A percentile compares a stretch with the other conserved stretches of the same genome.
phyloP scores from a whole-genome alignment of 768 basidiomycete genomes.

The Termitomyces sp. region DNA sequence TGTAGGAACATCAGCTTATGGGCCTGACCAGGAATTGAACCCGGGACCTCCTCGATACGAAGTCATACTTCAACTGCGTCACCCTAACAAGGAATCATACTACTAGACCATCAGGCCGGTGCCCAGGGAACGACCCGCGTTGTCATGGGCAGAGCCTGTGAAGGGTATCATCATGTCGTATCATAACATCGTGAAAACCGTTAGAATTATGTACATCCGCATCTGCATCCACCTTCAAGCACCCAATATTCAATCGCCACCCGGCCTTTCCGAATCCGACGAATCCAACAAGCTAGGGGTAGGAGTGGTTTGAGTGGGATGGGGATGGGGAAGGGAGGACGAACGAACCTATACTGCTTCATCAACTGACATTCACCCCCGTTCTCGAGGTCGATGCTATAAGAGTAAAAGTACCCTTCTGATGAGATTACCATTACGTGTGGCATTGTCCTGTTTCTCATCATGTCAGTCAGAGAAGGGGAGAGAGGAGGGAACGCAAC shows the following conservation, averaged over 20 bases:
- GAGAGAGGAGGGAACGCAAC: conserved; percentile 23
- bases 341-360: conserved; percentile 80
- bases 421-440: conserved; percentile 97
- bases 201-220: too few relatives aligned
- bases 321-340: too few relatives aligned
- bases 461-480: neutral
- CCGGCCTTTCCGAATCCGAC: neutral
- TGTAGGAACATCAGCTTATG: too few relatives aligned
- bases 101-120: too few relatives aligned
- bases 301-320: too few relatives aligned
- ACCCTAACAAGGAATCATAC: too few relatives aligned
- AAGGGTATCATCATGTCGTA: neutral
- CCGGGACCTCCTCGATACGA: conserved; percentile 11
- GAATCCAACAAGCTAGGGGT: neutral
- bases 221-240: neutral
- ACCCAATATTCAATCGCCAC: neutral
- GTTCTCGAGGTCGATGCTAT: conserved; percentile 92
- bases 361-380: conserved; percentile 94
- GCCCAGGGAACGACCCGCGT: too few relatives aligned
- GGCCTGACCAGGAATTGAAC: conserved; percentile 14
- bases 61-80: too few relatives aligned
- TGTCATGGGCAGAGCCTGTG: too few relatives aligned
- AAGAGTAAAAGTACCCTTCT: conserved; percentile 94
- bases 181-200: too few relatives aligned
- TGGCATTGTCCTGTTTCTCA: conserved; percentile 71